A percentile compares a stretch with the other conserved stretches of the same genome.
These are phyloP conservation scores for Monotropa hypopitys DNA, from an alignment of 179 eudicot genomes.

Conservation along the genomic window DNA sequence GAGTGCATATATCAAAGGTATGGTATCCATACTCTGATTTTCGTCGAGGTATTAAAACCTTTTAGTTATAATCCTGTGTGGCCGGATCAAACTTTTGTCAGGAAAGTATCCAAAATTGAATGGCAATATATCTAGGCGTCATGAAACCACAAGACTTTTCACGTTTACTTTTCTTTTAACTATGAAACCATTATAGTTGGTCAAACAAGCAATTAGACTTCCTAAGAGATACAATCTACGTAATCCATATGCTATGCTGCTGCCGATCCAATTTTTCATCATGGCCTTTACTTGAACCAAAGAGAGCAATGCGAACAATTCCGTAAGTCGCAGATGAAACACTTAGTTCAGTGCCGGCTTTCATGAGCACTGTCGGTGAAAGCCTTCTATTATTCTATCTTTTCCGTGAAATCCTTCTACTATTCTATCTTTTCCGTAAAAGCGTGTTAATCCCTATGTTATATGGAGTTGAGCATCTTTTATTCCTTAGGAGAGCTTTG, in stretches of 20 bases:
- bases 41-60: neutral
- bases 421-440: neutral
- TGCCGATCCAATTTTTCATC: neutral
- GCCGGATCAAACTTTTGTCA: neutral
- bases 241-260: neutral
- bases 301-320: neutral
- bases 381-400: neutral
- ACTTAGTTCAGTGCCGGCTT: neutral
- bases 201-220: neutral
- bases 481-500: neutral
- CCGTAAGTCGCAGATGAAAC: neutral
- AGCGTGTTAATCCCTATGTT: neutral
- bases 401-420: no score
- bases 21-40: neutral
- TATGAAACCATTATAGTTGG: neutral
- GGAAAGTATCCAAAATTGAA: neutral
- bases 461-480: neutral
- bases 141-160: neutral
- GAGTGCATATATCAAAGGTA: constrained; percentile 95
- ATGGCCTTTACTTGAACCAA: neutral
- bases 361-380: neutral
- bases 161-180: neutral
- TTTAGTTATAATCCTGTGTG: neutral
- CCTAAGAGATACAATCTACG: neutral
- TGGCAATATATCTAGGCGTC: neutral